phyloP scores from a whole-genome alignment of 441 rosid genomes.

The Syzygium syzygioides region DNA sequence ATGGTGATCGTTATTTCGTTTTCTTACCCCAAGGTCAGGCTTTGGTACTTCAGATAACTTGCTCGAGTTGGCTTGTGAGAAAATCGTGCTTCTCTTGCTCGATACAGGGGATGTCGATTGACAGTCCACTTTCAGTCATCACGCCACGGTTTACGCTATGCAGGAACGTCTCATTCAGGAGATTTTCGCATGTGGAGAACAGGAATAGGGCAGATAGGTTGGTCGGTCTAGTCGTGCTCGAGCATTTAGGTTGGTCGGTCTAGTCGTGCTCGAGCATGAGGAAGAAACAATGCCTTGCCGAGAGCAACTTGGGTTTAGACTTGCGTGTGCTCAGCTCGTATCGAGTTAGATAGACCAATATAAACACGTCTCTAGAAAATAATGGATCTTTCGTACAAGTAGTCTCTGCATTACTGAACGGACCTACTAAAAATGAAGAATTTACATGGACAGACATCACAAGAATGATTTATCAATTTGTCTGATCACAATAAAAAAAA shows the following conservation, averaged over 20 bases:
- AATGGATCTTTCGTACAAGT: neutral
- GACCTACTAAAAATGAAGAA: neutral
- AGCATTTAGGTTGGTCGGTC: too few species aligned
- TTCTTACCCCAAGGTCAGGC: neutral
- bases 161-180: neutral
- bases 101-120: neutral
- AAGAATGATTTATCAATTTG: neutral
- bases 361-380: neutral
- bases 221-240: too few species aligned
- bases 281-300: neutral
- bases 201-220: neutral
- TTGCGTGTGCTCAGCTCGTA: neutral
- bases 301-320: neutral
- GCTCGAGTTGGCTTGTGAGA: neutral
- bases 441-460: neutral
- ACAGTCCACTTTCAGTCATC: neutral
- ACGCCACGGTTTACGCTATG: neutral
- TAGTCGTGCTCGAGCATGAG: neutral
- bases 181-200: neutral
- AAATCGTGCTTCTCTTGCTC: neutral
- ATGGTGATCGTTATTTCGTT: neutral
- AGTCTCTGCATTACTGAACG: neutral
- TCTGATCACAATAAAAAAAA: neutral
- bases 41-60: neutral
- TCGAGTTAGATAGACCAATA: neutral